Conservation (phyloP, 1,284 basidiomycete species). For the Cerioporus squamosus region DNA sequence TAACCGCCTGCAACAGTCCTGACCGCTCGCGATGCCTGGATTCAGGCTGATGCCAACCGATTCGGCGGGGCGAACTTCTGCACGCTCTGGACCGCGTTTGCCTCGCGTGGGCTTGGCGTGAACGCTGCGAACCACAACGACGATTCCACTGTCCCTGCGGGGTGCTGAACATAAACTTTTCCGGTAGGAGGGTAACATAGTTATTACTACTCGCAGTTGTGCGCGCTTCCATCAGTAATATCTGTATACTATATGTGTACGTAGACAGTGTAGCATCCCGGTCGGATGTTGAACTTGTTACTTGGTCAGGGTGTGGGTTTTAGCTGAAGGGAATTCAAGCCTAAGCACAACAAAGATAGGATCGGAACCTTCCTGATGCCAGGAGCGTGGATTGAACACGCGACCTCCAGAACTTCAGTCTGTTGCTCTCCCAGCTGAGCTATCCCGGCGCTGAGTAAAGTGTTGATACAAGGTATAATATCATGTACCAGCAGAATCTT, state of each 20-base stretch:
- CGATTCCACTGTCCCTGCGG: conserved; percentile 41
- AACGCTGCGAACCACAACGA: conserved; percentile 39
- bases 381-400: conserved; percentile 70
- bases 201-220: too few relatives aligned
- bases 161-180: conserved; percentile 34
- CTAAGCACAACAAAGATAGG: too few relatives aligned
- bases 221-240: too few relatives aligned
- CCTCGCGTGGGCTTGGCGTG: conserved; percentile 40
- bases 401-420: conserved; percentile 78
- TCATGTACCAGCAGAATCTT: too few relatives aligned
- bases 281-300: too few relatives aligned
- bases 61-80: conserved; percentile 41
- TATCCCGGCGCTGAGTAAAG: conserved; percentile 54
- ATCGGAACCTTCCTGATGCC: conserved; percentile 38
- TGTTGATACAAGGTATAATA: too few relatives aligned
- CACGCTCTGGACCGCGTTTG: conserved; percentile 41
- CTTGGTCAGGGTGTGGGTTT: too few relatives aligned
- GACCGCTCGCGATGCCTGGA: conserved; percentile 52
- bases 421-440: conserved; percentile 84
- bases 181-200: too few relatives aligned
- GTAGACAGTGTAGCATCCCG: too few relatives aligned
- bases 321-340: too few relatives aligned
- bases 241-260: too few relatives aligned
- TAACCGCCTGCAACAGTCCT: conserved; percentile 19
- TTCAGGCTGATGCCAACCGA: conserved; percentile 50